Base-by-base conservation (phyloP, 768 basidiomycete species). In the Mycena olivaceomarginata region DNA sequence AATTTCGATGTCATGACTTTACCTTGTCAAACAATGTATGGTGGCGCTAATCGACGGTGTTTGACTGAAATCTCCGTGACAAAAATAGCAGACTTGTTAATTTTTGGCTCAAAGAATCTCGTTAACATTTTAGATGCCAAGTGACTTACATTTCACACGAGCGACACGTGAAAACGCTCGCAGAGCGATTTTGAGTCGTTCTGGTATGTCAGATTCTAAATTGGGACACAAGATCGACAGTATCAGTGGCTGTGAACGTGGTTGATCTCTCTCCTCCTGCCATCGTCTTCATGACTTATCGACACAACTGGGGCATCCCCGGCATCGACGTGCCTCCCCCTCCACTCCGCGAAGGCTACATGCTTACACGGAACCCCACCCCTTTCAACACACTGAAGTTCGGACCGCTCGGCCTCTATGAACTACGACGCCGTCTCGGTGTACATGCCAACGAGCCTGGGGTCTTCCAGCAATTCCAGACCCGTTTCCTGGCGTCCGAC, bases 361-460 rank as follows among this genome's bases (percentile, higher is more conserved):
- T n/a, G 18, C 51, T 20, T 20, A 7, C 20, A 16, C 4, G 51
- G 5, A 20, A 5, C 18, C 20, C n/a, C n/a, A 20, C 51, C 15
- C 16, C 5, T 4, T n/a, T 53, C 5, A 15, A n/a, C 51, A 4
- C 2, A 5, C 51, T 53, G 18, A 20, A 15, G 11, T 72, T 72
- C 40, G 39, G 41, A 18, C 63, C 70, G 0, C 40, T 72, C 2
- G 63, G 70, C 0, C 57, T 8, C n/a, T 72, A 16, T 39, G 63
- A 72, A 0, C 48, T 72, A 0, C 51, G 70, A 0, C 70, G 63
- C 15, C 70, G 39, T 15, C 62, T 72, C 4, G 62, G 62, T 12
- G 12, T 53, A 11, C 18, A 37, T 25, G 1, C 15, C 1, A 13
- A n/a, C n/a, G 45, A 70, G 6, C 63, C 39, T n/a, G 5, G 18